phyloP scores from a whole-genome alignment of 1,139 yeast genomes.

The Geotrichum histeridarum region DNA sequence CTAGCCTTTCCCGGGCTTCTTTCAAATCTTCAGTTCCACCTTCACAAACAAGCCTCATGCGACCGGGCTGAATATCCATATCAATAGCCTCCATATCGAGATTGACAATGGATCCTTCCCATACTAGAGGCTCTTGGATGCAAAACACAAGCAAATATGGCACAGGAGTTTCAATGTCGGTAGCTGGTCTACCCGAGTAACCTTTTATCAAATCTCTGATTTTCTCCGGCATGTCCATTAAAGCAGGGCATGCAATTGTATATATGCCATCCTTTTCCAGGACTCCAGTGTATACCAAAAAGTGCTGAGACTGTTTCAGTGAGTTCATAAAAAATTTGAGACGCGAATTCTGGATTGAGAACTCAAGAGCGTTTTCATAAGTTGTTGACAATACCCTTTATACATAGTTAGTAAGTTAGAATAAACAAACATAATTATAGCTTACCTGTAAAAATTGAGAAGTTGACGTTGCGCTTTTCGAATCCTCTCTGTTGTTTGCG shows the following conservation, averaged over 20 bases:
- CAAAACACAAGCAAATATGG: conserved; percentile 68
- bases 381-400: conserved; percentile 53
- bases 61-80: conserved; percentile 55
- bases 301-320: conserved; percentile 64
- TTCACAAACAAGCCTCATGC: conserved; percentile 63
- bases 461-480: conserved; percentile 82
- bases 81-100: conserved; percentile 44
- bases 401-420: not conserved
- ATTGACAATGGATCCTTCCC: conserved; percentile 80
- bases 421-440: not conserved
- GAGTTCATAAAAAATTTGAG: conserved; percentile 51
- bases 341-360: conserved; percentile 51
- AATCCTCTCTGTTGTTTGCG: conserved; percentile 76
- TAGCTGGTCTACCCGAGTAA: conserved; percentile 30
- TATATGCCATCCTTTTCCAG: conserved; percentile 73
- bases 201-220: conserved; percentile 39
- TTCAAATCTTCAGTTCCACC: conserved; percentile 52
- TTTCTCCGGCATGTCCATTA: conserved; percentile 42
- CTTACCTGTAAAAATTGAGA: conserved; percentile 60
- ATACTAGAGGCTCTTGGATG: conserved; percentile 78
- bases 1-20: conserved; percentile 42
- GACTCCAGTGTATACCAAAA: conserved; percentile 69
- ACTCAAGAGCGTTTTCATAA: conserved; percentile 72
- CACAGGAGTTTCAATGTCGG: conserved; percentile 40
- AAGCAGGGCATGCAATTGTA: conserved; percentile 61